Evolutionary conservation across 2,329 filamentous ascomycete species (phyloP).

Genomic region (Pseudogymnoascus verrucosus): DNA sequence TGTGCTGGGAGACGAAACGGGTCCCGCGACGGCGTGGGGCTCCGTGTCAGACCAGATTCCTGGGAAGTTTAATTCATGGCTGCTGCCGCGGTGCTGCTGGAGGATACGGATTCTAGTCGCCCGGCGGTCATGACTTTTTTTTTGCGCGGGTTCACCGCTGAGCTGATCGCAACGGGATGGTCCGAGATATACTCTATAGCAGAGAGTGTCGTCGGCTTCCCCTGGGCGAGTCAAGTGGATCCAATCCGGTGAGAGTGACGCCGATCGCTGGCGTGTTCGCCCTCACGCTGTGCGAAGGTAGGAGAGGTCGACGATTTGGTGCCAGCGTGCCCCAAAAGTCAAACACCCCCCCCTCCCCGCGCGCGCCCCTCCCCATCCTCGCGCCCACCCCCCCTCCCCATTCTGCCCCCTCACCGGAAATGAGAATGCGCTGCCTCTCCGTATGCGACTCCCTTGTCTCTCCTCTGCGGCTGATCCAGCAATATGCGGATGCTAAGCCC

Average conservation of each 20-base stretch:
- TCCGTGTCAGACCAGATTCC: neutral
- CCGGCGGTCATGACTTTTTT: neutral
- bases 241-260: neutral
- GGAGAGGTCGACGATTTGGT: neutral
- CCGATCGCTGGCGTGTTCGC: neutral
- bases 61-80: neutral
- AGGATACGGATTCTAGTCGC: neutral
- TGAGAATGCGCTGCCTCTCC: slow-evolving; percentile 6
- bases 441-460: slow-evolving; percentile 7
- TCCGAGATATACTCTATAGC: neutral
- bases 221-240: neutral
- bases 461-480: slow-evolving; percentile 4
- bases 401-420: slow-evolving; percentile 5
- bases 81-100: neutral
- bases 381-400: neutral
- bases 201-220: neutral
- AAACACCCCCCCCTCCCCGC: neutral
- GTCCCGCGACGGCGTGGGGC: neutral
- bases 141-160: neutral
- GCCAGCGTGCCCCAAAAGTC: neutral
- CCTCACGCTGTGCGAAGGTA: neutral
- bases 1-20: neutral
- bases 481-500: slow-evolving; percentile 7
- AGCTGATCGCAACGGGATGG: neutral
- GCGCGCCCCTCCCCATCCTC: neutral